phyloP scores from a whole-genome alignment of 352 stramenopile genomes.

The Pythium periplocum region DNA sequence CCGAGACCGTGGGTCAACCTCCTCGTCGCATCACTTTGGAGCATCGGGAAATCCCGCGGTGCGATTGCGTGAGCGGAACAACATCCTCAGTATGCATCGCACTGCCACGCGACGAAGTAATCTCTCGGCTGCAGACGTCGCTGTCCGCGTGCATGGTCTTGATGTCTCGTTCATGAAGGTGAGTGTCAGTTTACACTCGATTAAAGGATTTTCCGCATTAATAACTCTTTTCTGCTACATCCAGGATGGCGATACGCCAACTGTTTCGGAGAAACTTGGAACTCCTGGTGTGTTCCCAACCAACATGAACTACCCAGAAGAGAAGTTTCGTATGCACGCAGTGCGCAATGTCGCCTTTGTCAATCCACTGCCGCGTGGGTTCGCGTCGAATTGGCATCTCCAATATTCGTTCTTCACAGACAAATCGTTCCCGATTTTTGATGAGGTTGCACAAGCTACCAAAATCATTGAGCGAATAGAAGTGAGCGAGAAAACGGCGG shows the following conservation, averaged over 20 bases:
- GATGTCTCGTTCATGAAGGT: conserved; percentile 76
- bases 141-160: conserved; percentile 54
- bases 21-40: conserved; percentile 26
- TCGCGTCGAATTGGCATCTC: conserved; percentile 75
- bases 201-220: too few species aligned
- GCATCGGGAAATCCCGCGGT: conserved; percentile 42
- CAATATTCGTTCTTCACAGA: conserved; percentile 85
- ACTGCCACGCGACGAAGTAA: conserved; percentile 39
- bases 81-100: conserved; percentile 74
- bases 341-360: conserved; percentile 71
- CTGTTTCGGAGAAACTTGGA: conserved; percentile 65
- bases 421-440: conserved; percentile 69
- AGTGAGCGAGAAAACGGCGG: conserved; percentile 1
- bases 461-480: conserved; percentile 42
- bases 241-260: conserved; percentile 59
- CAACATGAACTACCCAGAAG: conserved; percentile 65
- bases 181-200: background rate
- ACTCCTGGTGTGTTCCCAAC: conserved; percentile 72
- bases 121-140: conserved; percentile 42
- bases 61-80: conserved; percentile 60
- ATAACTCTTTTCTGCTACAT: background rate
- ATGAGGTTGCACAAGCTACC: conserved; percentile 47
- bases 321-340: conserved; percentile 78
- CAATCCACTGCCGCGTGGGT: conserved; percentile 65
- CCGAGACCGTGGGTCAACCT: conserved; percentile 9